phyloP scores from a whole-genome alignment of 495 filamentous ascomycete genomes.

The Aspergillus egyptiacus region DNA sequence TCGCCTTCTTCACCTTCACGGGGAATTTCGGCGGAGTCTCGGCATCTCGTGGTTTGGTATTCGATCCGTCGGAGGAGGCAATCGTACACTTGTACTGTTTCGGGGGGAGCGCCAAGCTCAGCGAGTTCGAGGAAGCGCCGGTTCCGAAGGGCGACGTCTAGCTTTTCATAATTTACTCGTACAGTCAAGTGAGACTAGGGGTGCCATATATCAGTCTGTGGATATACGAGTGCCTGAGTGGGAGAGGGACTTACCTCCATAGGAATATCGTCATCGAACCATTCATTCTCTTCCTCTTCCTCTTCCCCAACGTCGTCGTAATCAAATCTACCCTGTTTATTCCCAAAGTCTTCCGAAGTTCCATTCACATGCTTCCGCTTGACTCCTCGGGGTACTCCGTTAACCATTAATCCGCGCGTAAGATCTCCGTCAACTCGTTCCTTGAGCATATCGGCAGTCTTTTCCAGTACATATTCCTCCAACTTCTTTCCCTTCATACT shows the following conservation, averaged over 20 bases:
- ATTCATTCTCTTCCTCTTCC: constrained; percentile 34
- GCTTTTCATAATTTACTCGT: constrained; percentile 80
- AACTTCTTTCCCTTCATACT: constrained; percentile 53
- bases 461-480: constrained; percentile 46
- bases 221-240: background rate
- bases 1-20: constrained; percentile 49
- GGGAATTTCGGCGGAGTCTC: constrained; percentile 50
- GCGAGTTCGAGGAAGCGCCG: constrained; percentile 59
- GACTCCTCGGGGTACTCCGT: constrained; percentile 35
- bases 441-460: constrained; percentile 24
- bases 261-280: constrained; percentile 37
- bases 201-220: background rate
- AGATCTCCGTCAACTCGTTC: constrained; percentile 32
- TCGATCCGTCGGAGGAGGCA: constrained; percentile 65
- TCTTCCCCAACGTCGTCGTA: constrained; percentile 27
- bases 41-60: constrained; percentile 60
- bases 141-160: constrained; percentile 74
- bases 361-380: constrained; percentile 28
- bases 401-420: constrained; percentile 27
- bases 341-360: constrained; percentile 7
- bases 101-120: constrained; percentile 46
- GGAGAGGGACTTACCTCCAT: constrained; percentile 32
- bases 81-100: constrained; percentile 68
- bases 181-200: constrained; percentile 57
- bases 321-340: constrained; percentile 18